phyloP scores from a whole-genome alignment of 2,329 filamentous ascomycete species.

The Pseudonectria foliicola region DNA sequence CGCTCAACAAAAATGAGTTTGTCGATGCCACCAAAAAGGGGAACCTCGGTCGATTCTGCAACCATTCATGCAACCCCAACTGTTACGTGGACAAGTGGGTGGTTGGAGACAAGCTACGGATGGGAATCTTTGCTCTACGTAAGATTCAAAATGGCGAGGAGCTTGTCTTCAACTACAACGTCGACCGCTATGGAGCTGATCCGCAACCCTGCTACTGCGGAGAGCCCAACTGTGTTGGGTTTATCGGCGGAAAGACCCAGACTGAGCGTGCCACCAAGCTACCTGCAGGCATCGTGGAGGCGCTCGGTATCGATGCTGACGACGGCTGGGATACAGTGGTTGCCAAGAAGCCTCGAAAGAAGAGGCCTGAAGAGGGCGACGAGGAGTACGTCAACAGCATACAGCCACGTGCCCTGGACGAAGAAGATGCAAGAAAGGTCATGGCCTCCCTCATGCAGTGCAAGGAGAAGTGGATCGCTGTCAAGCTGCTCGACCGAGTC shows the following conservation, averaged over 20 bases:
- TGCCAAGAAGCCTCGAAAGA: conserved; percentile 84
- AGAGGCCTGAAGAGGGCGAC: conserved; percentile 85
- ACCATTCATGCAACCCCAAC: conserved; percentile 97
- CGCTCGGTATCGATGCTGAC: conserved; percentile 86
- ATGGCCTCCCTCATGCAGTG: conserved; percentile 96
- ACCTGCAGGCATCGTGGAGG: conserved; percentile 82
- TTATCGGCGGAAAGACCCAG: conserved; percentile 95
- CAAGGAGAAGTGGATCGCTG: conserved; percentile 98
- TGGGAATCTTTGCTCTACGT: conserved; percentile 95
- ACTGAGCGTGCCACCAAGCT: conserved; percentile 92
- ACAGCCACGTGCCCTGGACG: conserved; percentile 69
- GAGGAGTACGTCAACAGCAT: conserved; percentile 93
- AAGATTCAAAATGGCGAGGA: conserved; percentile 84
- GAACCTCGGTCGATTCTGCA: conserved; percentile 94
- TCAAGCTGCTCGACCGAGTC: conserved; percentile 86
- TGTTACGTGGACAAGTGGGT: conserved; percentile 99
- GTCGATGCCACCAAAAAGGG: conserved; percentile 96
- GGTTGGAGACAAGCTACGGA: conserved; percentile 90
- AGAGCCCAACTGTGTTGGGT: conserved; percentile 90
- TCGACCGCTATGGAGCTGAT: conserved; percentile 94
- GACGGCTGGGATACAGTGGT: conserved; percentile 90
- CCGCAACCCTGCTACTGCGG: conserved; percentile 96
- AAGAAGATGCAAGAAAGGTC: conserved; percentile 82
- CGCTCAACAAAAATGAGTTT: conserved; percentile 90
- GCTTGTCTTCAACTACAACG: conserved; percentile 98